Evolutionary conservation across 2,329 filamentous ascomycete species (phyloP), one percentile per base, ranked within the genome.

Genomic region (Trichoderma citrinoviride): DNA sequence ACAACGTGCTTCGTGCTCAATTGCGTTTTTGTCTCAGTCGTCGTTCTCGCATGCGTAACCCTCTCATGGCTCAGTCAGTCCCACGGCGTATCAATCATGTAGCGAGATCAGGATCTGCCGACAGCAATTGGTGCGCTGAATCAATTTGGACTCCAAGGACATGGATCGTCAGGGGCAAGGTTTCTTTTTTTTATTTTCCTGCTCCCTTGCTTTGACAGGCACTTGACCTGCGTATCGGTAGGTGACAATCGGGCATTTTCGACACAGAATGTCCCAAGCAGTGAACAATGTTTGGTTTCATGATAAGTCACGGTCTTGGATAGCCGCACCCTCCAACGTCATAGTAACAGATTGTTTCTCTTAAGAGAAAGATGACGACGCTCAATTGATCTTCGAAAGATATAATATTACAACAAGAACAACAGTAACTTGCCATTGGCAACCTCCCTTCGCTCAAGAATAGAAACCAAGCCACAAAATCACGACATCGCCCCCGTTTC

Each of bases 101-200:
- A 63, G 50, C 61, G 61, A 63, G 25, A 63, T 55, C 41, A 49
- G 23, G 61, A 55, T 55, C 61, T 55, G 6, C 61, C 52, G 29
- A 55, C 46, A n/a, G 27, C 27, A 21, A 41, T 17, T 47, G 49
- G 47, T 40, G 15, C 52, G 49, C 5, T 37, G 15, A 19, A 29
- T 53, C 40, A 7, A 53, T 53, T 17, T 40, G 29, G 21, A 15
- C 49, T 37, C 37, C 5, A 29, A 23, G 33, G 58, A 61, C 5
- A 29, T n/a, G 33, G 58, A 61, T 61, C 58, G 58, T 61, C 58
- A 61, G 58, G 58, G 58, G 49, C 4, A 7, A n/a, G n/a, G 21
- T 19, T 44, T 37, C 15, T 33, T 44, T 53, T 61, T 33, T 43
- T 29, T 50, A 19, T 21, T 10, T 4, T 12, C 21, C 5, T 25